Evolutionary conservation across 2,329 filamentous ascomycete species (phyloP).

Genomic region (Ampelomyces quisqualis): DNA sequence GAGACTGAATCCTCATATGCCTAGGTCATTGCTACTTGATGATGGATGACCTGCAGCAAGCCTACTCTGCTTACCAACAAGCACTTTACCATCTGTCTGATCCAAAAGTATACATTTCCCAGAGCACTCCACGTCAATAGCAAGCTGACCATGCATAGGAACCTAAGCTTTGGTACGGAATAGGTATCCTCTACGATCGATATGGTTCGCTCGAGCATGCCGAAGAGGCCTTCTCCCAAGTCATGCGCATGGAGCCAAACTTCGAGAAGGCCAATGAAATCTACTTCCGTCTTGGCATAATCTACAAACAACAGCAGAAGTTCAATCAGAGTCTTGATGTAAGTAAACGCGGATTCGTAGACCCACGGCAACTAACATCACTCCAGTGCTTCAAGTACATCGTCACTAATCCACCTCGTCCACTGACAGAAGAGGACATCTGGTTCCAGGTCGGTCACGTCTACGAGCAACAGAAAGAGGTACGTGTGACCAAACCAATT

Average conservation of each 20-base stretch:
- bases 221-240: constrained; percentile 96
- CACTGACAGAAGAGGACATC: constrained; percentile 94
- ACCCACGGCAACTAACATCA: constrained; percentile 11
- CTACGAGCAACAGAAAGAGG: constrained; percentile 97
- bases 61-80: constrained; percentile 94
- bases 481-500: constrained; percentile 53
- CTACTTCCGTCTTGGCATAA: constrained; percentile 98
- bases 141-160: constrained; percentile 57
- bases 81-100: constrained; percentile 90
- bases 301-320: constrained; percentile 98
- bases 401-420: constrained; percentile 85
- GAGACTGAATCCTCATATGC: constrained; percentile 13
- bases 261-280: constrained; percentile 99
- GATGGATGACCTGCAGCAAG: constrained; percentile 97
- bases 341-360: constrained; percentile 22
- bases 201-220: constrained; percentile 97
- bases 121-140: neutral
- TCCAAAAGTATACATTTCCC: constrained; percentile 68
- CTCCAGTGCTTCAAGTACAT: constrained; percentile 97
- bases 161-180: constrained; percentile 97
- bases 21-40: constrained; percentile 96
- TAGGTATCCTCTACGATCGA: constrained; percentile 93
- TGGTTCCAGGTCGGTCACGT: constrained; percentile 99
- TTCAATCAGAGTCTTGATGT: constrained; percentile 90
- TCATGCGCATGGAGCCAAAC: constrained; percentile 97